Conservation (phyloP, 352 stramenopile species). For the Phytophthora tentaculata region DNA sequence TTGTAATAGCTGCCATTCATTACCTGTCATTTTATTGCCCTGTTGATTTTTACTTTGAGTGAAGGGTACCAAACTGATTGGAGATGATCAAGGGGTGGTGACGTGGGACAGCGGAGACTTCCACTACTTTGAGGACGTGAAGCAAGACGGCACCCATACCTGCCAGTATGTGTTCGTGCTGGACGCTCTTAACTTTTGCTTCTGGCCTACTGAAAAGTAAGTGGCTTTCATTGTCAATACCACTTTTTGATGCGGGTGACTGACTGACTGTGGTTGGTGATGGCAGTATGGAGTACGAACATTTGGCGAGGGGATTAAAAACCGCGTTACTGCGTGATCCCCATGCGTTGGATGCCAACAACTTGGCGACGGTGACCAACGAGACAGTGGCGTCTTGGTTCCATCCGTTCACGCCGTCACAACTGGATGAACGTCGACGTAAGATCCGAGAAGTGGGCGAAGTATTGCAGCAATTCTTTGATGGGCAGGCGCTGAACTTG, state of each 20-base stretch:
- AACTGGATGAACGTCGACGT: slow-evolving; percentile 64
- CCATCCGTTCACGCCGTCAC: slow-evolving; percentile 61
- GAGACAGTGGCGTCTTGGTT: slow-evolving; percentile 69
- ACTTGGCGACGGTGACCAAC: slow-evolving; percentile 48
- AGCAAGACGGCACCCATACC: slow-evolving; percentile 68
- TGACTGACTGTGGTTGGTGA: not conserved
- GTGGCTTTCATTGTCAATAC: not conserved
- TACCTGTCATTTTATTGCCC: no score
- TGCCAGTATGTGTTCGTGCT: slow-evolving; percentile 90
- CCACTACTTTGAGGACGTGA: slow-evolving; percentile 84
- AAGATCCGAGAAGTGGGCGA: slow-evolving; percentile 67
- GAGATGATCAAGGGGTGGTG: slow-evolving; percentile 48
- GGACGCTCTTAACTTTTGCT: slow-evolving; percentile 92
- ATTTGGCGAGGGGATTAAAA: slow-evolving; percentile 79
- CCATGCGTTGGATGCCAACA: slow-evolving; percentile 60
- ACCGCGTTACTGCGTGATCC: slow-evolving; percentile 65
- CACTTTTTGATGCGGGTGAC: no score
- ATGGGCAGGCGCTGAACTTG: slow-evolving; percentile 57
- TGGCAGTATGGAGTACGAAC: slow-evolving; percentile 88
- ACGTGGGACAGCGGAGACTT: slow-evolving; percentile 85
- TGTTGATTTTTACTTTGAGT: no score
- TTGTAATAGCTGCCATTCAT: slow-evolving; percentile 31
- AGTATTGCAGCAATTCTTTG: slow-evolving; percentile 56
- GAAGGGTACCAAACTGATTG: slow-evolving; percentile 42
- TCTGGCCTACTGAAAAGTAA: slow-evolving; percentile 85